Conservation (phyloP, 345 rosid species). For the Mercurialis annua region DNA sequence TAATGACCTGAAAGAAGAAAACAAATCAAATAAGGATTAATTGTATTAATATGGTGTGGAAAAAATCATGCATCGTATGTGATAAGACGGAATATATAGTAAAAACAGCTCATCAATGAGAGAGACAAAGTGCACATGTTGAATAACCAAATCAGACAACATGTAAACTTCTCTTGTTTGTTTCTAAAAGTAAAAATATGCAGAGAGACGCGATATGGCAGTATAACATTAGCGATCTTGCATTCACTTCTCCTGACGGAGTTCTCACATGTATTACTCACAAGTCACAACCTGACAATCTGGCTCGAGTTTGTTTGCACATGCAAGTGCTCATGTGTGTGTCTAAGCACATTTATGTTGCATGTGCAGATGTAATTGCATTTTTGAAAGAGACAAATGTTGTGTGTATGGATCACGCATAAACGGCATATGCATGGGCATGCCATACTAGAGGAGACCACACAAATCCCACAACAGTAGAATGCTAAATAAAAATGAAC, state of each 20-base stretch:
- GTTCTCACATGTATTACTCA: not conserved
- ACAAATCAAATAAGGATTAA: not conserved
- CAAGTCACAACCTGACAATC: not conserved
- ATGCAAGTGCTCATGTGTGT: not conserved
- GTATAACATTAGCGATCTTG: not conserved
- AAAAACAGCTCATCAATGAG: not conserved
- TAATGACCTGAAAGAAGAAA: slow-evolving; percentile 50
- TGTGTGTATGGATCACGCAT: not conserved
- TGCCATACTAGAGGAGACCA: not conserved
- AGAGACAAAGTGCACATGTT: not conserved
- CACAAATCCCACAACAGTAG: not conserved
- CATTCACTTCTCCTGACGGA: not conserved
- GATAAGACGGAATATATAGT: not conserved
- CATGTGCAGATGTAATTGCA: not conserved
- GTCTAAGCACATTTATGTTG: not conserved
- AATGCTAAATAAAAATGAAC: no score
- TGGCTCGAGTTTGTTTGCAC: not conserved
- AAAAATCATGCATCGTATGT: not conserved
- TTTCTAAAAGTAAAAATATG: not conserved
- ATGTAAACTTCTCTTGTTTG: not conserved
- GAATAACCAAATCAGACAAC: not conserved
- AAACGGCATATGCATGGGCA: not conserved
- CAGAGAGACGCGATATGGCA: no score
- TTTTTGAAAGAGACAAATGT: not conserved
- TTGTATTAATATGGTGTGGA: not conserved